Evolutionary conservation across 805 yeast genomes (phyloP).

Genomic region (Priceomyces fermenticarens): DNA sequence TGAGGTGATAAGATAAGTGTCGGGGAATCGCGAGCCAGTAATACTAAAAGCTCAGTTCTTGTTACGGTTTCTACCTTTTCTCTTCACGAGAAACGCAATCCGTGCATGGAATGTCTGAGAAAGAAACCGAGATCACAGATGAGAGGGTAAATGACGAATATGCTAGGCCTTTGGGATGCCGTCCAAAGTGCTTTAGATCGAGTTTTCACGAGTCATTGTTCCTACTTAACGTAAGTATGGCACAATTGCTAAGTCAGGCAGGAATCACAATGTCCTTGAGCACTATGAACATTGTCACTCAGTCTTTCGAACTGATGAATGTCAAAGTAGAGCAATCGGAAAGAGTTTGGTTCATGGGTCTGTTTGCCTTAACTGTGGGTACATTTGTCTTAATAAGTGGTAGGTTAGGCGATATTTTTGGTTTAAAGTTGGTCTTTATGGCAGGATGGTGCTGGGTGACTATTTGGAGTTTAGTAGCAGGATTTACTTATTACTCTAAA

Average conservation of each 20-base stretch:
- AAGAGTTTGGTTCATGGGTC: constrained; percentile 66
- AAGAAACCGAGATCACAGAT: constrained; percentile 7
- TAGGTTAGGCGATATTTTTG: constrained; percentile 68
- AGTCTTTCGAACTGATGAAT: constrained; percentile 17
- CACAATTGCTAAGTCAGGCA: constrained; percentile 36
- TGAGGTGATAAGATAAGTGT: too few species aligned
- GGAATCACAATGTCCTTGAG: constrained; percentile 37
- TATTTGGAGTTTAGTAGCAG: constrained; percentile 60
- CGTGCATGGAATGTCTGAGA: neutral
- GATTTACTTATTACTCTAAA: constrained; percentile 50
- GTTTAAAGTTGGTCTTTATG: constrained; percentile 52
- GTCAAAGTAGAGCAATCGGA: constrained; percentile 14
- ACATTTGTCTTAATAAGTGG: constrained; percentile 70
- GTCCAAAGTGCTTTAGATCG: constrained; percentile 16
- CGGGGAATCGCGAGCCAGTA: too few species aligned
- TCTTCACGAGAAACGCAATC: too few species aligned
- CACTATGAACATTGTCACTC: constrained; percentile 33
- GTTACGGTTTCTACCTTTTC: too few species aligned
- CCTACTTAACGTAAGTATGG: constrained; percentile 23
- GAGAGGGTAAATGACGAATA: too few species aligned
- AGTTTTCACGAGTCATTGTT: constrained; percentile 21
- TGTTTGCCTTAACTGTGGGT: constrained; percentile 69
- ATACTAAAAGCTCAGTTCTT: too few species aligned
- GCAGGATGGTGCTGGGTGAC: constrained; percentile 55
- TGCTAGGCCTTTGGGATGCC: neutral